Evolutionary conservation across 2,329 filamentous ascomycete species (phyloP).

Genomic region (Ophiostoma tasmaniense): DNA sequence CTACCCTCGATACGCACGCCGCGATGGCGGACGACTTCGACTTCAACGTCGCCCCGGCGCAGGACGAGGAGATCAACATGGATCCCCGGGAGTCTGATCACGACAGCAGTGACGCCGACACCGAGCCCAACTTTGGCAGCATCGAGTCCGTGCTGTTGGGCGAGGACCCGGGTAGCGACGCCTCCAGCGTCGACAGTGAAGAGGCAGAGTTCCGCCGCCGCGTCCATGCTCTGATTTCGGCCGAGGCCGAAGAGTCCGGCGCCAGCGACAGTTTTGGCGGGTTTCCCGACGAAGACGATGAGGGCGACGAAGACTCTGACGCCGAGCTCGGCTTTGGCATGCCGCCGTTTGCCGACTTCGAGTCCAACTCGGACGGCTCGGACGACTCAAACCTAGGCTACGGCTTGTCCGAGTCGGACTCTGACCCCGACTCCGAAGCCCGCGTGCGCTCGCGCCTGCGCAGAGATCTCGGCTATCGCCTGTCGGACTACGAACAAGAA

Average conservation of each 20-base stretch:
- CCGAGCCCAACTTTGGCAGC: not conserved
- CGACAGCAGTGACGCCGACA: not conserved
- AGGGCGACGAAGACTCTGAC: not conserved
- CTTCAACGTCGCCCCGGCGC: not conserved
- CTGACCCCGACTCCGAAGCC: not conserved
- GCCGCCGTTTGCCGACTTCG: not conserved
- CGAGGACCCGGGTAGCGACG: not conserved
- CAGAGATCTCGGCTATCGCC: no score
- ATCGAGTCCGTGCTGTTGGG: not conserved
- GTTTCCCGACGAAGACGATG: not conserved
- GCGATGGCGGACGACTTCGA: constrained; percentile 7
- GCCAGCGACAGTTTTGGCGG: constrained; percentile 14
- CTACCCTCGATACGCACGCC: not conserved
- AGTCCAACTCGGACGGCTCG: not conserved
- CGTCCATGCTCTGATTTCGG: not conserved
- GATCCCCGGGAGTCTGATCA: not conserved
- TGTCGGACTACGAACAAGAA: no score
- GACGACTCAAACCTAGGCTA: not conserved
- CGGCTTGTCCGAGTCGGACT: not conserved
- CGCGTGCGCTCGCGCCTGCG: not conserved
- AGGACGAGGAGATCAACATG: not conserved
- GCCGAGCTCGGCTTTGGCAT: not conserved
- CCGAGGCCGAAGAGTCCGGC: constrained; percentile 10
- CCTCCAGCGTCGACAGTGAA: constrained; percentile 2
- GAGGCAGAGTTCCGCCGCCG: constrained; percentile 1